A percentile compares a stretch with the other conserved stretches of the same genome.
Evolutionary conservation across 2,329 filamentous ascomycete species (phyloP).

Genomic region (Hymenoscyphus scutula): DNA sequence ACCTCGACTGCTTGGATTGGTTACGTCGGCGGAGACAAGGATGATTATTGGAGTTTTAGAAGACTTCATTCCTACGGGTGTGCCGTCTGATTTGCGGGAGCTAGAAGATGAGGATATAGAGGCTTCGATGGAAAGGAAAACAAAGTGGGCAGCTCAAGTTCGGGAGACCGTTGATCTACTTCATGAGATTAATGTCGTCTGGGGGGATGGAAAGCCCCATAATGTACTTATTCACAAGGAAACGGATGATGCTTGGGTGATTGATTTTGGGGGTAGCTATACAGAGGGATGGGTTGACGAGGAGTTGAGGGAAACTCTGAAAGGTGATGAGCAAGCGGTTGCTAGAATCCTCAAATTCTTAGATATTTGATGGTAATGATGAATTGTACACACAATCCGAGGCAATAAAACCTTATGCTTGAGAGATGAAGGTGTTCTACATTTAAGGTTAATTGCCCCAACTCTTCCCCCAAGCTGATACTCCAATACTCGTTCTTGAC

Average conservation of each 20-base stretch:
- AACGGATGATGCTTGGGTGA: conserved; percentile 24
- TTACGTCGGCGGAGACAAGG: too few species aligned
- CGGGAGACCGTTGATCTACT: conserved; percentile 19
- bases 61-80: too few species aligned
- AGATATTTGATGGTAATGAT: background rate
- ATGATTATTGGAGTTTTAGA: too few species aligned
- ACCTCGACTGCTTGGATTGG: too few species aligned
- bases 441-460: too few species aligned
- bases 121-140: conserved; percentile 10
- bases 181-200: conserved; percentile 27
- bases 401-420: too few species aligned
- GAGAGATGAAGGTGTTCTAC: too few species aligned
- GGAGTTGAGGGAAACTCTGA: conserved; percentile 23
- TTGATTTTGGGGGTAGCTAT: conserved; percentile 32
- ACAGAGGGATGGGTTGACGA: conserved; percentile 29
- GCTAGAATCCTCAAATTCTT: conserved; percentile 18
- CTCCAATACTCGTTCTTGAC: too few species aligned
- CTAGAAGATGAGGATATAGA: too few species aligned
- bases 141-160: conserved; percentile 26
- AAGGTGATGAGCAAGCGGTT: conserved; percentile 25
- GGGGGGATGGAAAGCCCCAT: conserved; percentile 32
- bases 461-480: too few species aligned
- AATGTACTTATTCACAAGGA: conserved; percentile 28
- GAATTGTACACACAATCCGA: too few species aligned
- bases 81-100: too few species aligned